Conservation (phyloP, 1,284 basidiomycete species). For the Malassezia brasiliensis region DNA sequence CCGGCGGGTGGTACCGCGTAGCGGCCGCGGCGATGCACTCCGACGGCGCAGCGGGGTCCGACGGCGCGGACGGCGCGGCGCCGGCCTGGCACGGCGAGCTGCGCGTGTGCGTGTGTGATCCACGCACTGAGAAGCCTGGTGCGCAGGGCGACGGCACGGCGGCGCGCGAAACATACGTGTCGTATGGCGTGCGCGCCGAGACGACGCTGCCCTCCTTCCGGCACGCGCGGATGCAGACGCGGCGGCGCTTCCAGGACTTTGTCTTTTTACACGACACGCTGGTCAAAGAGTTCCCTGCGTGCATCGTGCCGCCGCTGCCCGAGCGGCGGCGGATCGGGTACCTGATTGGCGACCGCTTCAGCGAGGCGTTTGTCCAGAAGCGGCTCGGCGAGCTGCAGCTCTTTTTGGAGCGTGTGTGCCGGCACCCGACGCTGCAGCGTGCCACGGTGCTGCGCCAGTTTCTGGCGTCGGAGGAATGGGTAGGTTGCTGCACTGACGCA, state of each 20-base stretch:
- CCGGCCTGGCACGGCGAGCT: constrained; percentile 38
- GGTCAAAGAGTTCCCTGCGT: constrained; percentile 83
- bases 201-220: constrained; percentile 68
- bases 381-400: constrained; percentile 83
- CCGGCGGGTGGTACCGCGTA: background rate
- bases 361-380: constrained; percentile 88
- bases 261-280: constrained; percentile 84
- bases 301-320: constrained; percentile 86
- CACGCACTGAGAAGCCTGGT: constrained; percentile 63
- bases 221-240: constrained; percentile 57
- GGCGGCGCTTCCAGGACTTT: constrained; percentile 93
- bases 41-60: background rate
- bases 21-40: background rate
- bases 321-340: constrained; percentile 90
- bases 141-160: constrained; percentile 59
- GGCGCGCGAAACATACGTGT: constrained; percentile 71
- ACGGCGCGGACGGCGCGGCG: background rate
- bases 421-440: constrained; percentile 89
- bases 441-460: constrained; percentile 81
- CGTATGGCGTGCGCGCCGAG: constrained; percentile 82
- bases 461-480: constrained; percentile 96
- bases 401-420: constrained; percentile 76
- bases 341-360: constrained; percentile 91
- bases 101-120: constrained; percentile 70
- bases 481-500: constrained; percentile 51